Percentiles rank a stretch among this genome's conserved stretches.
phyloP scores from a whole-genome alignment of 352 stramenopile genomes.

The Globisporangium splendens region DNA sequence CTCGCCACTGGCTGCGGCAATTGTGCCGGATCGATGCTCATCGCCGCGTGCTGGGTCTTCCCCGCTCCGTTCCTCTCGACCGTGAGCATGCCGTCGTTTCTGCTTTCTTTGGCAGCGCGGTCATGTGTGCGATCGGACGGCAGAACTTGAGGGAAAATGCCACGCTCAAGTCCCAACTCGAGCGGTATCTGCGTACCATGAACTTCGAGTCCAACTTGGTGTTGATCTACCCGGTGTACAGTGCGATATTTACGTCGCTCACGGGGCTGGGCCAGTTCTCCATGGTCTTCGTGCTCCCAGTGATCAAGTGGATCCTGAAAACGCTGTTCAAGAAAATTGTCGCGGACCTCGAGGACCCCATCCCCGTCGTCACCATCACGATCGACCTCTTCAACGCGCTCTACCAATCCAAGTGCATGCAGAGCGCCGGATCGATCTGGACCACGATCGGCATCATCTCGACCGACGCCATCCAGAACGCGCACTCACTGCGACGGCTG shows the following conservation, averaged over 20 bases:
- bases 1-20: background rate
- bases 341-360: background rate
- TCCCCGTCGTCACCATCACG: slow-evolving; percentile 1
- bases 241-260: background rate
- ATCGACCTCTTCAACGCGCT: slow-evolving; percentile 6
- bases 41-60: slow-evolving; percentile 7
- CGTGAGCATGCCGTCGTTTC: background rate
- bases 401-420: slow-evolving; percentile 11
- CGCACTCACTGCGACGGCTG: background rate
- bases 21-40: background rate
- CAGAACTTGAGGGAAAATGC: background rate
- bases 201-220: slow-evolving; percentile 4
- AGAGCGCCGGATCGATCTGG: background rate
- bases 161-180: background rate
- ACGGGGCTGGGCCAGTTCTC: background rate
- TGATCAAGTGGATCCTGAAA: slow-evolving; percentile 5
- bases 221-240: slow-evolving; percentile 4
- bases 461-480: slow-evolving; percentile 5
- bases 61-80: background rate
- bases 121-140: background rate
- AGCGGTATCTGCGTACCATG: background rate
- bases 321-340: background rate
- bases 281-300: slow-evolving; percentile 1
- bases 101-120: background rate
- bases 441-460: background rate